A percentile compares a stretch with the other conserved stretches of the same genome.
phyloP scores from a whole-genome alignment of 768 basidiomycete genomes.

The Tubosaeta sp. region DNA sequence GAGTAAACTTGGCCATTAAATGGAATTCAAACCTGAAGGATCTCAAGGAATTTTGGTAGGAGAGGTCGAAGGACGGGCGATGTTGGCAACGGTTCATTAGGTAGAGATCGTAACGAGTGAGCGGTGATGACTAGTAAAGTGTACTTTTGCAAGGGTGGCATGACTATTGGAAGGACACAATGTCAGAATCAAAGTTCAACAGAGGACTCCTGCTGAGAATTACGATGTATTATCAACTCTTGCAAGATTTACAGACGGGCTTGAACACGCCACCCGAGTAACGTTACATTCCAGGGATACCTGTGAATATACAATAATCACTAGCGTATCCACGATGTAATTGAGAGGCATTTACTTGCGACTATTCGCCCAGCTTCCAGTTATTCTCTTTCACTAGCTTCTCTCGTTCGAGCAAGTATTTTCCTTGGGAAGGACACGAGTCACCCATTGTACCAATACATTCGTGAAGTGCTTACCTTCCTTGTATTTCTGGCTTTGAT shows the following conservation, averaged over 20 bases:
- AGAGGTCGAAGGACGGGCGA: too few relatives aligned
- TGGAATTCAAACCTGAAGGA: too few relatives aligned
- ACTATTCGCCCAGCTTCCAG: constrained; percentile 58
- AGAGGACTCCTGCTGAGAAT: not conserved
- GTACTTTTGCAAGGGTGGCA: not conserved
- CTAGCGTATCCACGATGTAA: not conserved
- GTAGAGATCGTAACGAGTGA: too few relatives aligned
- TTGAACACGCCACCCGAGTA: not conserved
- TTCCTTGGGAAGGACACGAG: constrained; percentile 43
- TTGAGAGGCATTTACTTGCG: not conserved
- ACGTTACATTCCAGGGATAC: not conserved
- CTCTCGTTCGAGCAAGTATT: constrained; percentile 78
- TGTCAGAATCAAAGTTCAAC: not conserved
- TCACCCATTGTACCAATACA: not conserved
- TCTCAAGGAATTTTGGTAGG: too few relatives aligned
- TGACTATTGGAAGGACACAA: not conserved
- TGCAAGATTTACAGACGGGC: not conserved
- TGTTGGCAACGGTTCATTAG: too few relatives aligned
- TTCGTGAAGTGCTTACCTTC: constrained; percentile 48
- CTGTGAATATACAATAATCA: not conserved
- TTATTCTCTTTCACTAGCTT: constrained; percentile 78
- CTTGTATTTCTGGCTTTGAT: constrained; percentile 78
- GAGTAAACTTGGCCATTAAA: too few relatives aligned
- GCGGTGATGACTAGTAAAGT: too few relatives aligned
- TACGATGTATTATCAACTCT: not conserved